Evolutionary conservation across 179 eudicot species (phyloP).

Genomic region (Carnegiea gigantea): DNA sequence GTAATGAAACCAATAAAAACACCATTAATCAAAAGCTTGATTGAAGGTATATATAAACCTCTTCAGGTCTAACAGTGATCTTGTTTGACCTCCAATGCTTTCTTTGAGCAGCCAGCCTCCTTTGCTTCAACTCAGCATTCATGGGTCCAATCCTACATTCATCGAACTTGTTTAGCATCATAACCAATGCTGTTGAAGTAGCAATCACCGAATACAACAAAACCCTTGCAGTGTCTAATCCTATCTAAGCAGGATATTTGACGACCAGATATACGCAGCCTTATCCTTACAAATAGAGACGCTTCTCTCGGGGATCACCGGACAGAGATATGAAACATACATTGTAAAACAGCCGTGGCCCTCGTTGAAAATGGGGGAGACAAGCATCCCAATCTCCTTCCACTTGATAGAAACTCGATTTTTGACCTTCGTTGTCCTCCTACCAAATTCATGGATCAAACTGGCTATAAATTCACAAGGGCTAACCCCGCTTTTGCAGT

Average conservation of each 20-base stretch:
- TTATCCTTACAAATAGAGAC: neutral
- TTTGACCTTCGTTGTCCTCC: neutral
- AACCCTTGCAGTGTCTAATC: too few relatives aligned
- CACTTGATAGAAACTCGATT: slow-evolving; percentile 27
- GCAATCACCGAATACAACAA: neutral
- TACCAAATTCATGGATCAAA: slow-evolving; percentile 35
- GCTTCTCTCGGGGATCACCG: neutral
- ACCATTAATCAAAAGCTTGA: too few relatives aligned
- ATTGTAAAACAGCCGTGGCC: slow-evolving; percentile 42
- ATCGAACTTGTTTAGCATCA: neutral
- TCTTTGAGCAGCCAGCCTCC: slow-evolving; percentile 42
- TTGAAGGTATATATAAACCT: too few relatives aligned
- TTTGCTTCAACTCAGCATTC: slow-evolving; percentile 52
- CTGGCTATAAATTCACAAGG: slow-evolving; percentile 42
- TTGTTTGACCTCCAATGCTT: slow-evolving; percentile 42
- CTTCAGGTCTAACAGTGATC: slow-evolving; percentile 46
- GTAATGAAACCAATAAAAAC: too few relatives aligned
- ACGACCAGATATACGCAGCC: neutral
- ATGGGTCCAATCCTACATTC: slow-evolving; percentile 64
- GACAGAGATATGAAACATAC: slow-evolving; percentile 27
- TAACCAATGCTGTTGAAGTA: too few relatives aligned
- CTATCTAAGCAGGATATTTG: too few relatives aligned
- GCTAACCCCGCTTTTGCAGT: slow-evolving; percentile 32
- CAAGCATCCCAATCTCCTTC: slow-evolving; percentile 39
- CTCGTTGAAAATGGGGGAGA: slow-evolving; percentile 38